phyloP scores from a whole-genome alignment of 176 grass and related monocot species.

The Zoysia japonica region DNA sequence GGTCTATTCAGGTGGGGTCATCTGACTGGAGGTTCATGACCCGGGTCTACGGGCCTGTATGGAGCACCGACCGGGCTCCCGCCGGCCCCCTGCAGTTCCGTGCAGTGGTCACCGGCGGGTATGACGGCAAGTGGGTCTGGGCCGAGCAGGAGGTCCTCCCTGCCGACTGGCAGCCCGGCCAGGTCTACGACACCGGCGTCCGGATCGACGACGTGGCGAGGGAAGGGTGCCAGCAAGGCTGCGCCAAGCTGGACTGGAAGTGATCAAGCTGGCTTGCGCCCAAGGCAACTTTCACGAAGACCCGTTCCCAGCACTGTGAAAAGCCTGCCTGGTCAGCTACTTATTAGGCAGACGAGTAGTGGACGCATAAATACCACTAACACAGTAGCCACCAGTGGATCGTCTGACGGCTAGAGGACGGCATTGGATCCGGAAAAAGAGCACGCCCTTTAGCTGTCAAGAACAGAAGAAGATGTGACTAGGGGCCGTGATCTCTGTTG shows the following conservation, averaged over 20 bases:
- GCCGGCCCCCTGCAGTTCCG: conserved; percentile 56
- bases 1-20: conserved; percentile 52
- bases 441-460: neutral
- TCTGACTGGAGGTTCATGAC: conserved; percentile 65
- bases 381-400: neutral
- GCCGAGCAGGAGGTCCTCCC: conserved; percentile 71
- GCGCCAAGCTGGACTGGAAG: conserved; percentile 48
- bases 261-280: neutral
- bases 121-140: conserved; percentile 75
- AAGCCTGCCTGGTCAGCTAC: neutral
- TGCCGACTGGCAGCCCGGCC: conserved; percentile 44
- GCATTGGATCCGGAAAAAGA: neutral
- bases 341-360: neutral
- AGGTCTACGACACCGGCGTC: conserved; percentile 58
- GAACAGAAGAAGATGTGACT: neutral
- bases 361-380: neutral
- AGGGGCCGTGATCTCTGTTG: neutral
- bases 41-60: conserved; percentile 52
- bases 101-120: conserved; percentile 65
- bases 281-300: neutral
- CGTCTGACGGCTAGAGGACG: neutral
- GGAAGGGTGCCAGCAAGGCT: conserved; percentile 38
- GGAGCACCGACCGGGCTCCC: conserved; percentile 57
- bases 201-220: conserved; percentile 59
- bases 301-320: neutral